These are phyloP conservation scores for Vickermania spadyakhi DNA, from an alignment of 208 protist genomes.

Conservation along the genomic window DNA sequence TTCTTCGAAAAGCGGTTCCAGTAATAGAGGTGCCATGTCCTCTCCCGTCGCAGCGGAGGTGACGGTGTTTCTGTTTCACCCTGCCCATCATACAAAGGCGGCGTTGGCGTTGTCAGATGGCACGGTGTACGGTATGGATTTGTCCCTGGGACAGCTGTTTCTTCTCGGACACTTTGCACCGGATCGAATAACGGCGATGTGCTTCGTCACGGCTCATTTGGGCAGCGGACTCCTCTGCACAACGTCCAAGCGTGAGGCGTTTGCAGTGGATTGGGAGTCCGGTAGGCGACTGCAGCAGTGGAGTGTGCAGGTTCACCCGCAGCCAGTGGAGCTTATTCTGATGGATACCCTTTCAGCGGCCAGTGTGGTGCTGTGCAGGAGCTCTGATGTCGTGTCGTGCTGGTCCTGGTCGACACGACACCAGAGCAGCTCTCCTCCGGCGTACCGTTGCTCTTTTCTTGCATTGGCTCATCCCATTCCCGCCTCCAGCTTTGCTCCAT, in stretches of 20 bases:
- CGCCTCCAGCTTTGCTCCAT: no score
- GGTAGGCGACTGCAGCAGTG: conserved; percentile 22
- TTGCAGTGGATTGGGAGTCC: conserved; percentile 33
- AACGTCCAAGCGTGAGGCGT: conserved; percentile 6
- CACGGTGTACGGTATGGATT: conserved; percentile 23
- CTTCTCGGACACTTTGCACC: conserved; percentile 16
- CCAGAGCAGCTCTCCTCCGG: neutral
- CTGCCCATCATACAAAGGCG: conserved; percentile 13
- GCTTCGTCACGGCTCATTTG: neutral
- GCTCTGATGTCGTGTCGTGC: conserved; percentile 29
- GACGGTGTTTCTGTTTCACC: conserved; percentile 8
- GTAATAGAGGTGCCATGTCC: neutral
- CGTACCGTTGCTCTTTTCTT: neutral
- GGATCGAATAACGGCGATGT: neutral
- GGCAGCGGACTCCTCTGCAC: neutral
- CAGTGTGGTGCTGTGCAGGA: conserved; percentile 15
- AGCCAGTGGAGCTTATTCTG: conserved; percentile 13
- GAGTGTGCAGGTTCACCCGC: conserved; percentile 7
- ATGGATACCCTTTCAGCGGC: neutral
- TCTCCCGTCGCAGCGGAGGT: neutral
- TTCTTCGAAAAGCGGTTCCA: neutral
- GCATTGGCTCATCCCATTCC: neutral
- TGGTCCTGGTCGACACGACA: conserved; percentile 22
- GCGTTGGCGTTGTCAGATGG: conserved; percentile 25
- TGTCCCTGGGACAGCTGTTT: conserved; percentile 37